Base-by-base conservation (phyloP, 768 basidiomycete genomes). In the Boletus sp. region DNA sequence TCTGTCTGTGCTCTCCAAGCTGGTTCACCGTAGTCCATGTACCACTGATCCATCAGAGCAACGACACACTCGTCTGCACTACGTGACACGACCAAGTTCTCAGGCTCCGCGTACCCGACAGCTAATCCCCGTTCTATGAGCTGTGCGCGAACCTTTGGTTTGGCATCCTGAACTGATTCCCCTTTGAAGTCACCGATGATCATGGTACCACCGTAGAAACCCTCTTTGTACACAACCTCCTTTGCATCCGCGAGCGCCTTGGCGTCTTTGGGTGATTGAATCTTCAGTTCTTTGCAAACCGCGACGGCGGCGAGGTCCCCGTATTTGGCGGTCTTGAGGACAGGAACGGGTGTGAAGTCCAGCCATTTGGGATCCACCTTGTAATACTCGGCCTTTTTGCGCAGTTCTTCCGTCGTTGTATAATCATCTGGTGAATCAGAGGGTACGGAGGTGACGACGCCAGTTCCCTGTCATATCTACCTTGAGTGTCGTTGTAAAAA, bases 401-500 rank as follows among this genome's bases (percentile, higher is more conserved):
- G 89, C 32, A 99, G 80, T 67, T 98, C 96, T 65, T 84, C 84
- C 50, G 94, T 78, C 5, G 93, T 96, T 62, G 85, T 84, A 74
- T 85, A 98, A 70, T 99, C 97, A 70, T 98, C 97, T 4, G 97
- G 97, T 5, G 97, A 98, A 71, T 99, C 97, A 8, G 97, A 97
- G 0, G 97, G 95, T 7, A 97, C 95, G 40, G 93, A 98, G 5
- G 95, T 97, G 65, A 99, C 97, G 32, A 99, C 94, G 59, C 96
- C 97, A 12, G 96, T 98, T 66, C 97, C 97, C 88, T 89, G 59
- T 53, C n/a, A 40, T 36, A 54, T 29, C 46, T 11, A 39, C 7
- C 7, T 39, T 67, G 50, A 67, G 54, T 4, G 18, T 46, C 20
- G n/a, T 12, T 29, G 30, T 18, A 11, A 32, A 35, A 20, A 28